Evolutionary conservation across 805 yeast genomes (phyloP), one percentile per base, ranked within the genome.

Genomic region (Ogataea methanolica): DNA sequence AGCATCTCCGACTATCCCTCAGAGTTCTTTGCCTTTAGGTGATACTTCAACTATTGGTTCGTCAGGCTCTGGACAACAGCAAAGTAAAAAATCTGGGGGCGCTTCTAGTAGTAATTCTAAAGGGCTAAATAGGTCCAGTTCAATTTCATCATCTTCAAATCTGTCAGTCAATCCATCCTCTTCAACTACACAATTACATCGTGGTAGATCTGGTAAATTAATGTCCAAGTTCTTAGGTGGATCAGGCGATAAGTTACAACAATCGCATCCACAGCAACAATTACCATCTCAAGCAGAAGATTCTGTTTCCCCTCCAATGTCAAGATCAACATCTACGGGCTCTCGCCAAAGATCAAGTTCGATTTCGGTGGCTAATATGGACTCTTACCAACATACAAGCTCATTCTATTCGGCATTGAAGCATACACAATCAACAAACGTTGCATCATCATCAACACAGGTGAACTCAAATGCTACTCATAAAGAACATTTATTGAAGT

Each of bases 361-460:
- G 6, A 48, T 56, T 21, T 58, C 63, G 4, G 45, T 50, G 38
- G 56, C 58, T 9, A 53, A 52, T 34, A 41, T 50, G 6, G 58
- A 57, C 4, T 39, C 45, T 4, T 50, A 45, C 31, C 50, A 46
- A 35, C 57, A 53, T 33, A 42, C 46, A 7, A 43, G 41, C 16
- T 39, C 42, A 8, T 46, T 47, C 17, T 48, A 49, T 39, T 49
- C 45, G 23, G 35, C 44, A 3, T 39, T 65, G 33, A 62, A 55
- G 39, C 68, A 63, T 49, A 49, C 67, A 1, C 59, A 59, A 33
- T 53, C 66, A 0, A 52, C 53, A 4, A 60, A 55, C 36, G 31
- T 26, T 8, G 9, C 9, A 26, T 54, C 56, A 42, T 54, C 67
- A 42, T 49, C 47, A 40, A 36, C 56, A 42, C 51, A 60, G 29